Base-by-base conservation (phyloP, 768 basidiomycete species). In the Hericium erinaceus region DNA sequence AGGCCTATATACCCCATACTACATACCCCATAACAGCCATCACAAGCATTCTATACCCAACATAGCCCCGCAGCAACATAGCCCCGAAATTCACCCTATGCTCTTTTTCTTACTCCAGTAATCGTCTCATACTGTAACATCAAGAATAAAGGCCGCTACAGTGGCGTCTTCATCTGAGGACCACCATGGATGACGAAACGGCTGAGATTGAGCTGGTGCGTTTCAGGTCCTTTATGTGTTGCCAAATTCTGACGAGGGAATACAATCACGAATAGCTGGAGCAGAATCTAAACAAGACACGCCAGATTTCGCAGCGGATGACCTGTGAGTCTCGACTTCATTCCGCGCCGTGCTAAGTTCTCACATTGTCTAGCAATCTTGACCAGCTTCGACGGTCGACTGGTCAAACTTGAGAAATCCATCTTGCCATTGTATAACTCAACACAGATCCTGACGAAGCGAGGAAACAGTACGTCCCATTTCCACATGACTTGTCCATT, bases 241-340 rank as follows among this genome's bases (percentile, higher is more conserved):
- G 24, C 20, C 28, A 9, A 18, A 22, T 33, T 12, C 49, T 37
- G 20, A 26, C 22, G 44, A 16, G 16, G 10, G 8, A 46, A 22
- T 33, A 33, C 16, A n/a, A 46, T 18, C 51, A 18, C 7, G 41
- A 49, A 18, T 48, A 90, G 90, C 78, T 93, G 10, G 89, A 93
- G 72, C 91, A 92, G 70, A 92, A 92, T 67, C 74, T 93, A 46
- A 84, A 87, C 69, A 92, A 92, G 72, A 92, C 90, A 0, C 80
- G 81, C 20, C 89, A 89, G 65, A 87, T 90, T 59, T 92, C 90
- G 1, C 86, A 87, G 65, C 77, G 88, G 53, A 92, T 93, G 90
- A 91, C 82, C 59, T 81, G 89, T 92, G 39, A n/a, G 39, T 33
- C 33, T 33, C 6, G 9, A 33, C 9, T 33, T 33, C 33, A 33